A percentile compares a stretch with the other conserved stretches of the same genome.
Conservation (phyloP, 306 rosid genomes). For the Quercus suber region DNA sequence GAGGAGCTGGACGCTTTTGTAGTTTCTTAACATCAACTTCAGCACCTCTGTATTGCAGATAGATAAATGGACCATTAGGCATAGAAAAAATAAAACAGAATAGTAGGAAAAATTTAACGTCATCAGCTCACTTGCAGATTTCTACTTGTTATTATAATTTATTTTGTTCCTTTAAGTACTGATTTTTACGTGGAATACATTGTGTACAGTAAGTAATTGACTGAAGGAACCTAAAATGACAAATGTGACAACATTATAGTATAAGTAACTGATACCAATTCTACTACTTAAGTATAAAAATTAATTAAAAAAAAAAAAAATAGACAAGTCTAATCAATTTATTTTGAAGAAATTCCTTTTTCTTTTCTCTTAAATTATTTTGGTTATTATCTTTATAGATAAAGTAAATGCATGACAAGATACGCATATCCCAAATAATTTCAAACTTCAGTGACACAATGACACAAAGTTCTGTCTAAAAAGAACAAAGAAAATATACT, state of each 20-base stretch:
- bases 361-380: not conserved
- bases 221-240: not conserved
- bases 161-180: not conserved
- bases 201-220: too few species aligned
- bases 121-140: not conserved
- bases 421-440: too few species aligned
- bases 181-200: too few species aligned
- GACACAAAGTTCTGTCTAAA: too few species aligned
- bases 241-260: not conserved
- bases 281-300: not conserved
- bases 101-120: not conserved
- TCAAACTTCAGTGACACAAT: too few species aligned
- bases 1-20: conserved; percentile 86
- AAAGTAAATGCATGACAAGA: not conserved
- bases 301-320: too few species aligned
- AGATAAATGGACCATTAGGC: not conserved
- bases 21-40: conserved; percentile 82
- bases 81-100: not conserved
- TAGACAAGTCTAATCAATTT: too few species aligned
- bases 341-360: not conserved
- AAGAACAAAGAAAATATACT: too few species aligned
- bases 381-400: not conserved
- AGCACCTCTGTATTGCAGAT: conserved; percentile 56
- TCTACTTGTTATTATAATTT: not conserved
- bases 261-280: not conserved